Percentiles rank a stretch among this genome's conserved stretches.
Evolutionary conservation across 1,284 basidiomycete genomes (phyloP).

Genomic region (Schizopora paradoxa): DNA sequence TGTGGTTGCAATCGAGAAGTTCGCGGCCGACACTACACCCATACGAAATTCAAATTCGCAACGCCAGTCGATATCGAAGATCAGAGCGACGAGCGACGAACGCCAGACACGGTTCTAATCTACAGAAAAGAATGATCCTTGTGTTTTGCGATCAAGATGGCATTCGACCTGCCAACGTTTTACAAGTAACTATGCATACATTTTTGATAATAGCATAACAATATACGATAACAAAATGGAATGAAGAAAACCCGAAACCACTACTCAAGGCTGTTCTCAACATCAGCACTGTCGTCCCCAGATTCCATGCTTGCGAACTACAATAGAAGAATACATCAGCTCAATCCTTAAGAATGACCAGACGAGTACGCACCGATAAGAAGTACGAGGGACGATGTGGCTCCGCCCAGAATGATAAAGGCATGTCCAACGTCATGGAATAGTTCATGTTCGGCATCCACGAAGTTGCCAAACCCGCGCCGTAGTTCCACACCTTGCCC

Average conservation of each 20-base stretch:
- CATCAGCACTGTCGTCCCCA: constrained; percentile 85
- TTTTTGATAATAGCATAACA: constrained; percentile 1
- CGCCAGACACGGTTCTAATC: no score
- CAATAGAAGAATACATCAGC: constrained; percentile 14
- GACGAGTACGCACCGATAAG: constrained; percentile 74
- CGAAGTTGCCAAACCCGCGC: constrained; percentile 85
- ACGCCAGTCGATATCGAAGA: no score
- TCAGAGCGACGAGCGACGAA: no score
- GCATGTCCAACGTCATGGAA: constrained; percentile 85
- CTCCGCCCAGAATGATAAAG: constrained; percentile 93
- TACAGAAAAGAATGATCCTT: no score
- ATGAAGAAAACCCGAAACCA: constrained; percentile 18
- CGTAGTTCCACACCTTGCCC: constrained; percentile 92
- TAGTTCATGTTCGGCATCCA: constrained; percentile 87
- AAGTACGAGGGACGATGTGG: constrained; percentile 90
- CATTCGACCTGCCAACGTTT: no score
- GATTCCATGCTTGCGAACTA: constrained; percentile 83
- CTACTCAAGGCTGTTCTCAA: constrained; percentile 81
- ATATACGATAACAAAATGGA: not conserved
- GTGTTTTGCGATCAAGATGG: no score
- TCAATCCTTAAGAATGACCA: constrained; percentile 3
- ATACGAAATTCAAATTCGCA: no score
- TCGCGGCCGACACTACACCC: no score
- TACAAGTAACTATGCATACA: no score
- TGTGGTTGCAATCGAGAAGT: no score